Evolutionary conservation across 257 asterid genomes (phyloP).

Genomic region (Striga asiatica): DNA sequence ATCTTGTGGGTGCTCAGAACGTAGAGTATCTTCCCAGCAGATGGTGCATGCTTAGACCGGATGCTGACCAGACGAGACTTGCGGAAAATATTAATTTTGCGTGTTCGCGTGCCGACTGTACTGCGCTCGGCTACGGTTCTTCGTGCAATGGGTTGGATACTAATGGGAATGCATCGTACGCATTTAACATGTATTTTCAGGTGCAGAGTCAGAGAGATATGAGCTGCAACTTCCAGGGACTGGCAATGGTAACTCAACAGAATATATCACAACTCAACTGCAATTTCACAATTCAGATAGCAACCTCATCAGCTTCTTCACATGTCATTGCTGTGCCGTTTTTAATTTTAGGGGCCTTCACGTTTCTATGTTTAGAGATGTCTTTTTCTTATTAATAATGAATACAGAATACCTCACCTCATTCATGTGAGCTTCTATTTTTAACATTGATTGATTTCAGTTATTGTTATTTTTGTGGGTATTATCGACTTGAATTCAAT

Average conservation of each 20-base stretch:
- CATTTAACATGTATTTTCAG: slow-evolving; percentile 63
- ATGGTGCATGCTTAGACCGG: slow-evolving; percentile 54
- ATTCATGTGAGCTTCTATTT: too few relatives aligned
- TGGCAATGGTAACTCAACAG: slow-evolving; percentile 40
- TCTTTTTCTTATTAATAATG: too few relatives aligned
- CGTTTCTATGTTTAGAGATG: too few relatives aligned
- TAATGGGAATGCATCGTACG: slow-evolving; percentile 59
- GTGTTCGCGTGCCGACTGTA: slow-evolving; percentile 58
- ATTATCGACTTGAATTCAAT: too few relatives aligned
- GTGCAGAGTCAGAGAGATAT: slow-evolving; percentile 36
- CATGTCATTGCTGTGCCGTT: slow-evolving; percentile 10
- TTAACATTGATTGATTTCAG: too few relatives aligned
- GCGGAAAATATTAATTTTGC: slow-evolving; percentile 52
- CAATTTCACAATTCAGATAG: slow-evolving; percentile 59
- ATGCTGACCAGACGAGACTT: slow-evolving; percentile 40
- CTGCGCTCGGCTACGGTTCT: slow-evolving; percentile 68
- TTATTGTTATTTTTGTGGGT: too few relatives aligned
- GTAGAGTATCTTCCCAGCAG: slow-evolving; percentile 44
- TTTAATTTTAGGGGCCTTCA: slow-evolving; percentile 8
- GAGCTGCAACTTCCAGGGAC: slow-evolving; percentile 53
- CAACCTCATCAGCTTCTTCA: slow-evolving; percentile 26
- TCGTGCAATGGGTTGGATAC: slow-evolving; percentile 65
- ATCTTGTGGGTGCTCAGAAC: slow-evolving; percentile 42
- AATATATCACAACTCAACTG: slow-evolving; percentile 63
- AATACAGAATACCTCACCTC: too few relatives aligned